A percentile compares a stretch with the other conserved stretches of the same genome.
phyloP scores from a whole-genome alignment of 78 protist species.

The Dictyostelium capitatum region DNA sequence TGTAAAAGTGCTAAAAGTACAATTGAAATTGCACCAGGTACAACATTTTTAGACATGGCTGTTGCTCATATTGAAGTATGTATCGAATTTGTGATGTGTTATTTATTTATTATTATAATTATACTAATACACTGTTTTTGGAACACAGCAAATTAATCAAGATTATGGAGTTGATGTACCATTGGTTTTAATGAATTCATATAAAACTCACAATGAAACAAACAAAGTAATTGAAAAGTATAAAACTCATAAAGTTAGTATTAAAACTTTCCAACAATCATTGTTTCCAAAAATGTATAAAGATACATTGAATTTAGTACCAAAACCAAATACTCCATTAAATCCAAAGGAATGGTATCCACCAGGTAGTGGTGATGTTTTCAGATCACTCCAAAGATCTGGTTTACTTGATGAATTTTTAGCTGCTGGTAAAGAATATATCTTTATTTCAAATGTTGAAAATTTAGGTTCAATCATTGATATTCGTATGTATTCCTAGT shows the following conservation, averaged over 20 bases:
- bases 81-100: neutral
- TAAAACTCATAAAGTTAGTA: conserved; percentile 50
- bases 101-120: too few species aligned
- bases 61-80: conserved; percentile 93
- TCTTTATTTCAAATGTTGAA: conserved; percentile 98
- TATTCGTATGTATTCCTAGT: conserved; percentile 13
- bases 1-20: conserved; percentile 60
- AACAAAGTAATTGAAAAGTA: conserved; percentile 79
- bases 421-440: conserved; percentile 90
- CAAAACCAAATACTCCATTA: conserved; percentile 28
- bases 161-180: conserved; percentile 88
- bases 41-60: conserved; percentile 95
- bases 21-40: conserved; percentile 74
- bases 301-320: conserved; percentile 89
- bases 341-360: conserved; percentile 94
- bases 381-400: conserved; percentile 80
- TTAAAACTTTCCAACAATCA: conserved; percentile 87
- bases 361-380: conserved; percentile 98
- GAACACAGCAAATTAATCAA: conserved; percentile 73
- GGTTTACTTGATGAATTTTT: conserved; percentile 85
- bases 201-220: conserved; percentile 94
- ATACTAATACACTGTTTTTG: too few species aligned
- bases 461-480: conserved; percentile 98
- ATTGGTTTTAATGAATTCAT: conserved; percentile 97
- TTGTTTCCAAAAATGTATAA: conserved; percentile 91